A percentile compares a stretch with the other conserved stretches of the same genome.
These are phyloP conservation scores for Fragosphaeria purpurea DNA, from an alignment of 2,329 filamentous ascomycete genomes.

Conservation along the genomic window DNA sequence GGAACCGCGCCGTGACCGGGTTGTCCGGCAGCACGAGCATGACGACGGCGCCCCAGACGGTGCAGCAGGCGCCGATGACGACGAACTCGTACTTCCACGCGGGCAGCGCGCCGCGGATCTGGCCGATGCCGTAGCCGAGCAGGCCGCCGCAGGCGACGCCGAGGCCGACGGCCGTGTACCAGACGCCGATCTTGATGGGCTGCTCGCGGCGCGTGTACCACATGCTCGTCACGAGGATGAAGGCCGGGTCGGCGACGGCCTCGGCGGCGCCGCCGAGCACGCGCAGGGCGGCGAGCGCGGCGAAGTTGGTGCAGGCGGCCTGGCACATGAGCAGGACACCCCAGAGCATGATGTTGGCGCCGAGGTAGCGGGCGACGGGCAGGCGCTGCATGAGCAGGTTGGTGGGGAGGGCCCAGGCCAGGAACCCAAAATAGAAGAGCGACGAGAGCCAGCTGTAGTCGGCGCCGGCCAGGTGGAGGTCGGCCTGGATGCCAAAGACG, in stretches of 20 bases:
- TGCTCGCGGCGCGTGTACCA: constrained; percentile 55
- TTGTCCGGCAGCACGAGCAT: constrained; percentile 47
- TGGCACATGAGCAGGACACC: constrained; percentile 37
- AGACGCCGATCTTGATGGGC: constrained; percentile 49
- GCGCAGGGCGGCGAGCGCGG: constrained; percentile 42
- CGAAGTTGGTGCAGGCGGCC: constrained; percentile 46
- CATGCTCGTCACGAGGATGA: constrained; percentile 57
- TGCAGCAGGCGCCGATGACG: constrained; percentile 49
- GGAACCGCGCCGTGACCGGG: constrained; percentile 42
- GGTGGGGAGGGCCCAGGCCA: constrained; percentile 18
- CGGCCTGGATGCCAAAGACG: constrained; percentile 52
- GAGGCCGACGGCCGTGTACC: constrained; percentile 36
- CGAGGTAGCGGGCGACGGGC: constrained; percentile 27
- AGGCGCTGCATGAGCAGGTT: constrained; percentile 23
- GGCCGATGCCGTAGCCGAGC: constrained; percentile 46
- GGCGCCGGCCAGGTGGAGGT: constrained; percentile 44
- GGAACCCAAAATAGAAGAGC: constrained; percentile 43
- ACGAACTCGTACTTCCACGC: constrained; percentile 62
- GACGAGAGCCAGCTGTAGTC: constrained; percentile 47
- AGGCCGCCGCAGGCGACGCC: constrained; percentile 43
- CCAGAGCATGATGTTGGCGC: constrained; percentile 46
- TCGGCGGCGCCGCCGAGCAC: constrained; percentile 56
- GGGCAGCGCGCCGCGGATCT: constrained; percentile 44
- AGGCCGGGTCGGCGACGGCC: constrained; percentile 36
- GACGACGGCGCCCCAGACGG: constrained; percentile 49